These are phyloP conservation scores for Krasilnikovozyma curviuscula DNA, from an alignment of 768 basidiomycete species.

Conservation along the genomic window DNA sequence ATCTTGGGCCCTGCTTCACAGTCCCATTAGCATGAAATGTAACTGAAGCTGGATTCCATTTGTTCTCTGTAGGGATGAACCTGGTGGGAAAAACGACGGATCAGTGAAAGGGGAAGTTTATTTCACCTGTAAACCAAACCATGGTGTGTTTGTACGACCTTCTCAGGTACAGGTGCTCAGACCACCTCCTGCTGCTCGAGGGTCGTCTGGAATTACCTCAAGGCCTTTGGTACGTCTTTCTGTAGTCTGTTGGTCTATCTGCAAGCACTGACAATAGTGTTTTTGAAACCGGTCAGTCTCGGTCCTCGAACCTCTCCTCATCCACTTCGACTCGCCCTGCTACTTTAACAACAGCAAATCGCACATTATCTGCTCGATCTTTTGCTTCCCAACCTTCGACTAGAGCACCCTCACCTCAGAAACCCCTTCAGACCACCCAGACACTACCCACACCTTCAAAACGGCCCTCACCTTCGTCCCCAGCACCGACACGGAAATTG, in stretches of 20 bases:
- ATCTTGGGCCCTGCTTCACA: background rate
- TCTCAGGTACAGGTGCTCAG: constrained; percentile 55
- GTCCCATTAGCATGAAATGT: background rate
- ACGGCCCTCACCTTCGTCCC: background rate
- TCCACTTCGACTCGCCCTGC: background rate
- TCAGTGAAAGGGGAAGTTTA: constrained; percentile 57
- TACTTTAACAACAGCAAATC: background rate
- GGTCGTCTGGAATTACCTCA: constrained; percentile 14
- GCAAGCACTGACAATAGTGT: too few relatives aligned
- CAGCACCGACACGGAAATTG: background rate
- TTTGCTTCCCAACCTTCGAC: background rate
- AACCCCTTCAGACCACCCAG: background rate
- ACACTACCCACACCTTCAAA: background rate
- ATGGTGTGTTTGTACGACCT: constrained; percentile 78
- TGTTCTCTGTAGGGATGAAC: constrained; percentile 18
- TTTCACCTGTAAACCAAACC: constrained; percentile 52
- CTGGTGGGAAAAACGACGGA: constrained; percentile 91
- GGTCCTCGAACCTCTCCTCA: constrained; percentile 4
- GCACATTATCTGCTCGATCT: background rate
- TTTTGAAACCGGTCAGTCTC: constrained; percentile 3
- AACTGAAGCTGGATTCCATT: background rate
- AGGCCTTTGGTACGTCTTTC: background rate
- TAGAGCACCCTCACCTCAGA: background rate
- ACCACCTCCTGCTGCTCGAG: constrained; percentile 16
- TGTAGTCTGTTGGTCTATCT: background rate